A percentile compares a stretch with the other conserved stretches of the same genome.
phyloP scores from a whole-genome alignment of 2,329 filamentous ascomycete species.

The Rhinocladiella mackenziei region DNA sequence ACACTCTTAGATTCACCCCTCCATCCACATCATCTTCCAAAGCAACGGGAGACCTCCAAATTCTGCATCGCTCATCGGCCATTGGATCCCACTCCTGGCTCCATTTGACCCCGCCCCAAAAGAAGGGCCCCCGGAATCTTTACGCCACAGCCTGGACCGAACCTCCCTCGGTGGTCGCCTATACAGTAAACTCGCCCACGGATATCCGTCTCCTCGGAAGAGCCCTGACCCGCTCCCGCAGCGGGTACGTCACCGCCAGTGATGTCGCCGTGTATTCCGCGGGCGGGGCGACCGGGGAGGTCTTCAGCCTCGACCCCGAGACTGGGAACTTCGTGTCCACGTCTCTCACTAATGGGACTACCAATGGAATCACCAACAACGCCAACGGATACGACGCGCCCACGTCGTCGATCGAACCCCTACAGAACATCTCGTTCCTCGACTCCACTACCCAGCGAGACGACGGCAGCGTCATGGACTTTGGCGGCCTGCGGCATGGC shows the following conservation, averaged over 20 bases:
- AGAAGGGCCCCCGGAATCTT: slow-evolving; percentile 17
- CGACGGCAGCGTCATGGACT: slow-evolving; percentile 29
- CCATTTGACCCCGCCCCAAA: slow-evolving; percentile 20
- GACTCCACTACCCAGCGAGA: slow-evolving; percentile 20
- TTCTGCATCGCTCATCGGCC: slow-evolving; percentile 25
- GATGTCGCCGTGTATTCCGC: slow-evolving; percentile 27
- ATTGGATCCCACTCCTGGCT: slow-evolving; percentile 31
- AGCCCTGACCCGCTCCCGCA: slow-evolving; percentile 24
- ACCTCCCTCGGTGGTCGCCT: slow-evolving; percentile 27
- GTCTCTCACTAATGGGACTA: background rate
- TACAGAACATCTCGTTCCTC: slow-evolving; percentile 27
- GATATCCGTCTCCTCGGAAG: slow-evolving; percentile 24
- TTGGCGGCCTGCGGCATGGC: slow-evolving; percentile 30
- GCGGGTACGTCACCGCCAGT: slow-evolving; percentile 28
- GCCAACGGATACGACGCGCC: too few species aligned
- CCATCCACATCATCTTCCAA: slow-evolving; percentile 5
- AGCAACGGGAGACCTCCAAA: slow-evolving; percentile 11
- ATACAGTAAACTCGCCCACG: slow-evolving; percentile 25
- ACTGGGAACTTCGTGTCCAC: slow-evolving; percentile 19
- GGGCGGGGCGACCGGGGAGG: slow-evolving; percentile 29
- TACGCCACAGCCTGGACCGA: slow-evolving; percentile 31
- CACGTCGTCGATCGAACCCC: too few species aligned
- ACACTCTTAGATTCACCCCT: slow-evolving; percentile 28
- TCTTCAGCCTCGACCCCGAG: slow-evolving; percentile 26
- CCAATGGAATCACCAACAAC: background rate